Evolutionary conservation across 1,139 yeast species (phyloP), one percentile per base, ranked within the genome.

Genomic region (Torulaspora pretoriensis): DNA sequence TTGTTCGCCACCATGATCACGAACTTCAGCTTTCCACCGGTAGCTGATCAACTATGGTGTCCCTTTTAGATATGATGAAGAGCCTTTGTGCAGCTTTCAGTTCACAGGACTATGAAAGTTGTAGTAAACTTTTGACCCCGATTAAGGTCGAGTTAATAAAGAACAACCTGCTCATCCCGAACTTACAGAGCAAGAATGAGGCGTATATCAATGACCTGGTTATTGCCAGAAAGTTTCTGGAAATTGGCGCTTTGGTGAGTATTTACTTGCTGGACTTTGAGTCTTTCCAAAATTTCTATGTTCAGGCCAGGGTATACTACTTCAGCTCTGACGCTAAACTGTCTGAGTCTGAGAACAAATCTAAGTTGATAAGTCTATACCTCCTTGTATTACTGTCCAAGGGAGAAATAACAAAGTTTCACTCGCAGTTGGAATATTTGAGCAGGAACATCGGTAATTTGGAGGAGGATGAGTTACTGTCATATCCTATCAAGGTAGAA

Each of bases 401-500:
- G 61, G 95, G 95, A 41, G 85, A 83, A 57, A 80, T 89, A 43
- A 87, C 95, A 25, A 80, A 80, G 63, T 92, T 92, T 69, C 97
- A 92, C 67, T 81, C 89, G 28, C 96, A 88, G 64, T 71, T 92
- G 52, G 97, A 92, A 65, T 73, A 74, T 49, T 75, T 90, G 55
- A 77, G 75, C 56, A 76, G 75, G 59, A 63, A 69, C 31, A 69
- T 77, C 41, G 82, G 78, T 57, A 72, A 78, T 47, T 73, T 80
- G 37, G 87, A 81, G 52, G 68, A 69, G 30, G 86, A 81, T 56
- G 66, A 68, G 47, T 79, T 71, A 64, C 72, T 92, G 55, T 77
- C 80, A 44, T 89, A 89, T 65, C 97, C 98, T 23, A 81, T 92
- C 47, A 80, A 81, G 56, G 79, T 92, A 55, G 98, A 92, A 65